A percentile compares a stretch with the other conserved stretches of the same genome.
Evolutionary conservation across 495 filamentous ascomycete genomes (phyloP).

Genomic region (Oidiodendron maius): DNA sequence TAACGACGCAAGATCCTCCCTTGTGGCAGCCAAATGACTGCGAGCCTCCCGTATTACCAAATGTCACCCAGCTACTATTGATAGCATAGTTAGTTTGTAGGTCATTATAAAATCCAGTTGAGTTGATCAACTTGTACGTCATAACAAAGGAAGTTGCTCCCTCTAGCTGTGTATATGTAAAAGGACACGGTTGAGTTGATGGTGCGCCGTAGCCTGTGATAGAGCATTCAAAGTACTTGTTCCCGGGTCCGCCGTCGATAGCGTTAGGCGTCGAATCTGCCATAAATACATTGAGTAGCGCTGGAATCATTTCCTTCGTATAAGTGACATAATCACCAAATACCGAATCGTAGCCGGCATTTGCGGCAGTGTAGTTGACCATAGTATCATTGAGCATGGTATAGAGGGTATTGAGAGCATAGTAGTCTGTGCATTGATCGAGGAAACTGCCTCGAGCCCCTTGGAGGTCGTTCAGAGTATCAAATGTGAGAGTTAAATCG

Average conservation of each 20-base stretch:
- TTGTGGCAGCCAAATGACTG: too few species aligned
- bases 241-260: not conserved
- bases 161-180: too few species aligned
- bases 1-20: not conserved
- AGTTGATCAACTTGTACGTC: too few species aligned
- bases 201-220: too few species aligned
- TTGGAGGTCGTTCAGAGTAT: conserved; percentile 4
- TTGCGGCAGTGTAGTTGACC: conserved; percentile 9
- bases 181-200: too few species aligned
- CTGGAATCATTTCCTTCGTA: conserved; percentile 9
- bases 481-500: conserved; percentile 7
- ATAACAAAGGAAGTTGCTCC: too few species aligned
- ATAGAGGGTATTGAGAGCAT: conserved; percentile 3
- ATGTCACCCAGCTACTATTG: too few species aligned
- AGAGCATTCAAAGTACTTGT: conserved; percentile 9
- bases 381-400: conserved; percentile 5
- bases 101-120: too few species aligned
- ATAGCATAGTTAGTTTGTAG: too few species aligned
- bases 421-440: not conserved
- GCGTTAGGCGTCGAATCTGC: not conserved
- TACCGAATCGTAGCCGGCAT: conserved; percentile 10
- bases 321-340: conserved; percentile 13
- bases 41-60: too few species aligned
- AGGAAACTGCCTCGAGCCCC: not conserved
- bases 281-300: conserved; percentile 8